Evolutionary conservation across 1,139 yeast species (phyloP), one percentile per base, ranked within the genome.

Genomic region (Blastobotrys illinoisensis): DNA sequence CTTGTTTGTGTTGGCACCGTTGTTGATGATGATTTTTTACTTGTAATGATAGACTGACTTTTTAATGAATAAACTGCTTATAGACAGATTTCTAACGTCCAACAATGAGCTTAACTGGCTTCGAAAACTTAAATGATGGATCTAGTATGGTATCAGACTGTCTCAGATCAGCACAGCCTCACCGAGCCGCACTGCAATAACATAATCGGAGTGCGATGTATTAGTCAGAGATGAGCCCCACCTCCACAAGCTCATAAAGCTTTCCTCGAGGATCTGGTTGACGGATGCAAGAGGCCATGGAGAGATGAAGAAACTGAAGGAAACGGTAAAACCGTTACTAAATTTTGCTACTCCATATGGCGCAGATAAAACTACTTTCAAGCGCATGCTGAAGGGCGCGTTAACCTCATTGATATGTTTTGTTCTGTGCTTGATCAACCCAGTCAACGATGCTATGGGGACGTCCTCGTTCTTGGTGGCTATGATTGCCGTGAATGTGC

Each of bases 401-500:
- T 60, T 74, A 2, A 70, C 73, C 52, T 67, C 76, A 3, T 72
- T 79, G 0, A 64, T 74, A 2, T 73, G 78, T 14, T 69, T 74
- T 44, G 69, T 72, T 2, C 65, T 76, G 43, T 71, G 76, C 49
- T 58, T 75, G 28, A 70, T 74, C 6, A 74, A 75, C 0, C 66
- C 66, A 7, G 71, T 74, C 0, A 58, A 73, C 26, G 57, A 52
- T 5, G 65, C 60, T 13, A 53, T 77, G n/a, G 80, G 80, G 2
- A 59, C 63, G 1, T 72, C 75, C 46, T 74, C 77, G 1, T 75
- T 76, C 14, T 70, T 78, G 71, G 62, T 76, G 24, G 76, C 78
- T 0, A 60, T 78, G 46, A 70, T 76, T 2, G 71, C 79, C 1
- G 80, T 77, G 14, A 75, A 75, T 60, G 74, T 75, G 32, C 79